phyloP scores from a whole-genome alignment of 192 early-diverging fungal species.

The Haplosporangium gracile region DNA sequence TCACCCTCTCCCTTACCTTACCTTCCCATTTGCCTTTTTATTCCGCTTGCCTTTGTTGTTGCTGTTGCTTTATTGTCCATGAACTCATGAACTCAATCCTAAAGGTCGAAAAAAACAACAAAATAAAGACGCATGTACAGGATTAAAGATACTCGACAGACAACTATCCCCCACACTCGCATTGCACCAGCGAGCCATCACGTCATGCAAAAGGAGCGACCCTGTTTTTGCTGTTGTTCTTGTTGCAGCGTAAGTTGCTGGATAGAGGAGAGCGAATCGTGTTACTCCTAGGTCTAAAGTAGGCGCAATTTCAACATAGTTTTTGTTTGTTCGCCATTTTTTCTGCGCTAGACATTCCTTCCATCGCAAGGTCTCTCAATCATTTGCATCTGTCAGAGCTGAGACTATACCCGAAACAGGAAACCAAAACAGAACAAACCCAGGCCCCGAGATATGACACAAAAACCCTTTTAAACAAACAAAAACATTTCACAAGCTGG shows the following conservation, averaged over 20 bases:
- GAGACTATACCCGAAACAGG: background rate
- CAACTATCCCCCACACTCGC: background rate
- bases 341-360: background rate
- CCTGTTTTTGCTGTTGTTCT: background rate
- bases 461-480: background rate
- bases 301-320: background rate
- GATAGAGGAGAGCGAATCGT: background rate
- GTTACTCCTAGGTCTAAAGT: background rate
- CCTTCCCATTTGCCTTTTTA: background rate
- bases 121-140: background rate
- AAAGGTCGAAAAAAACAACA: background rate
- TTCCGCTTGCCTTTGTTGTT: background rate
- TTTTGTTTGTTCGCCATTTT: background rate
- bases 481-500: background rate
- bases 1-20: background rate
- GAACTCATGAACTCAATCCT: background rate
- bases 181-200: conserved; percentile 1
- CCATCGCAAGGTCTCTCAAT: background rate
- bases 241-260: background rate
- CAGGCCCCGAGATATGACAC: background rate
- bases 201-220: background rate
- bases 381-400: background rate
- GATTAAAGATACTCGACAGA: background rate
- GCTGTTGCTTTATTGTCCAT: background rate
- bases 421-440: background rate